Percentiles rank a stretch among this genome's conserved stretches.
Evolutionary conservation across 2,329 filamentous ascomycete species (phyloP).

Genomic region (Pyrenophora seminiperda): DNA sequence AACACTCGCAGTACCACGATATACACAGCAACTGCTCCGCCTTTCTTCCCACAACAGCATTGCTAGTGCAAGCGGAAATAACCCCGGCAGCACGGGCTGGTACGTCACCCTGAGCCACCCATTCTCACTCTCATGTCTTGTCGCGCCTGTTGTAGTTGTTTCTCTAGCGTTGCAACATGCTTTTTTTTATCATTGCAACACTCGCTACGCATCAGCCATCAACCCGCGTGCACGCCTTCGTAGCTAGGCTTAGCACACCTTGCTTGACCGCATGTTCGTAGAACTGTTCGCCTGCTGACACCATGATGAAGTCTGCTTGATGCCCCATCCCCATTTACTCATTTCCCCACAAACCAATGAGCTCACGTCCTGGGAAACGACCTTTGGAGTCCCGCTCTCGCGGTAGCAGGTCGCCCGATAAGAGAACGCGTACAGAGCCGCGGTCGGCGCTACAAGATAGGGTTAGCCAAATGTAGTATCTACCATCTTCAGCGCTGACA

Average conservation of each 20-base stretch:
- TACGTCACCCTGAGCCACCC: background rate
- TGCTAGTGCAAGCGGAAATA: background rate
- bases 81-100: background rate
- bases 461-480: constrained; percentile 3
- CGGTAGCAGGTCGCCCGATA: constrained; percentile 28
- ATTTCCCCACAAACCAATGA: constrained; percentile 12
- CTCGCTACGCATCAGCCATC: too few species aligned
- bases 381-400: constrained; percentile 16
- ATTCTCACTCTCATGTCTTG: background rate
- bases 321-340: background rate
- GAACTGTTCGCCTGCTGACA: background rate
- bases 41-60: background rate
- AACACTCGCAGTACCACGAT: background rate
- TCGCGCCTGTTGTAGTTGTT: too few species aligned
- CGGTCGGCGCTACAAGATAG: constrained; percentile 7
- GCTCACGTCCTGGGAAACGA: constrained; percentile 19
- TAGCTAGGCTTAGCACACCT: background rate
- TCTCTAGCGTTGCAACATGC: too few species aligned
- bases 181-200: too few species aligned
- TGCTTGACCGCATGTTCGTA: background rate
- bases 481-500: background rate
- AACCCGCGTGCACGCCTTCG: too few species aligned
- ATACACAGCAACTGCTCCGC: constrained; percentile 3
- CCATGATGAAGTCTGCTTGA: background rate
- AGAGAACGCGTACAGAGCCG: constrained; percentile 15